phyloP scores from a whole-genome alignment of 2,329 filamentous ascomycete species.

The Penicillium capsulatum region DNA sequence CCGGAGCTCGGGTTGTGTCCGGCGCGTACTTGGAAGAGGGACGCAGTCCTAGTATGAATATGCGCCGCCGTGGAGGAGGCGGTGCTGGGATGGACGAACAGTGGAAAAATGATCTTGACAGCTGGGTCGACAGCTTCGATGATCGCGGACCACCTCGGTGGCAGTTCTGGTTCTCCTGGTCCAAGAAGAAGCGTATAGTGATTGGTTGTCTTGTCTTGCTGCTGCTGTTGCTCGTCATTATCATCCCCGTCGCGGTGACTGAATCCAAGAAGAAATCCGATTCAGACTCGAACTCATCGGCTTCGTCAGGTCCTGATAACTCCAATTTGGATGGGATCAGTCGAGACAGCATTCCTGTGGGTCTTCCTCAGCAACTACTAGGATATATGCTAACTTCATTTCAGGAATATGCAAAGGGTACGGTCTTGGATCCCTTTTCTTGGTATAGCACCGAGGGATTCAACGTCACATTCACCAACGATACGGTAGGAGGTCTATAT shows the following conservation, averaged over 20 bases:
- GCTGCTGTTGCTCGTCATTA: constrained; percentile 58
- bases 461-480: constrained; percentile 87
- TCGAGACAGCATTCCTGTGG: constrained; percentile 55
- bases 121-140: constrained; percentile 26
- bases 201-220: constrained; percentile 52
- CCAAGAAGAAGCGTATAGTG: constrained; percentile 44
- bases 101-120: constrained; percentile 50
- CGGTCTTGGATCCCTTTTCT: constrained; percentile 79
- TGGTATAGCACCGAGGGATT: constrained; percentile 90
- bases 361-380: constrained; percentile 8
- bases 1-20: constrained; percentile 63
- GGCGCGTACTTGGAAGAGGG: constrained; percentile 68
- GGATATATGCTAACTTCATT: not conserved
- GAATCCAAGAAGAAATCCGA: constrained; percentile 56
- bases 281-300: constrained; percentile 18
- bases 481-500: constrained; percentile 78
- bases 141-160: constrained; percentile 33
- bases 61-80: constrained; percentile 40
- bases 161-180: constrained; percentile 31
- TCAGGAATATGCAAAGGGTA: constrained; percentile 60
- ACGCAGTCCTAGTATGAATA: constrained; percentile 46
- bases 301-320: constrained; percentile 26
- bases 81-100: constrained; percentile 42
- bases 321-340: constrained; percentile 53
- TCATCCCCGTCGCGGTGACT: constrained; percentile 64